Evolutionary conservation across 2,329 filamentous ascomycete genomes (phyloP), one percentile per base, ranked within the genome.

Genomic region (Rosellinia necatrix): DNA sequence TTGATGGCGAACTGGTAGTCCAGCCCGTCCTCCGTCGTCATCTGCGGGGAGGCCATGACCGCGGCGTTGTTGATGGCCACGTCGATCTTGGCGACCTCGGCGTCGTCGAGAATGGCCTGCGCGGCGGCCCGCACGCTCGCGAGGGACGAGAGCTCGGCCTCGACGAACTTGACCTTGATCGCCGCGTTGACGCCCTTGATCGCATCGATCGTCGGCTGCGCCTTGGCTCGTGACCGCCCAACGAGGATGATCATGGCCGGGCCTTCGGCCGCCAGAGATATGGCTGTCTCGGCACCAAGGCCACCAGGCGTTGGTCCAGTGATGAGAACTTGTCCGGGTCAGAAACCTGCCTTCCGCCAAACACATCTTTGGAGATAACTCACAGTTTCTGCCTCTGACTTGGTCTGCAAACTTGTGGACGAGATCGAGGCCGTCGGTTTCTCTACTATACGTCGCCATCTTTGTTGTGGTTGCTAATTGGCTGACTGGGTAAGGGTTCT

Each of bases 21-120:
- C 48, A 70, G 52, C 2, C 68, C 66, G 41, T 74, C 71, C n/a
- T 61, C 57, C 6, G 66, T 72, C n/a, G 60, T 52, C 49, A 63
- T 42, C 53, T 73, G 67, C 3, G 75, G 70, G 15, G 60, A 62
- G 0, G 71, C 74, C 73, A 80, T 77, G 30, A 79, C 69, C 1
- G 75, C 78, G 0, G 78, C 77, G 55, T 68, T 70, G 55, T 69
- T 68, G 58, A 69, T 64, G 15, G 64, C 35, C 4, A 65, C 65
- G 38, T 69, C 61, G 58, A 63, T 67, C 40, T 64, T 61, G 50
- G 58, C n/a, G 56, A 72, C 67, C 49, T 67, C 66, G 0, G 56
- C n/a, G 58, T 72, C 69, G 15, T 64, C 50, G 8, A 70, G 62
- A 46, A 68, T 69, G 27, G 61, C 44, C 40, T 60, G 57, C n/a